Evolutionary conservation across 192 early-diverging fungal genomes (phyloP).

Genomic region (Thamnidium elegans): DNA sequence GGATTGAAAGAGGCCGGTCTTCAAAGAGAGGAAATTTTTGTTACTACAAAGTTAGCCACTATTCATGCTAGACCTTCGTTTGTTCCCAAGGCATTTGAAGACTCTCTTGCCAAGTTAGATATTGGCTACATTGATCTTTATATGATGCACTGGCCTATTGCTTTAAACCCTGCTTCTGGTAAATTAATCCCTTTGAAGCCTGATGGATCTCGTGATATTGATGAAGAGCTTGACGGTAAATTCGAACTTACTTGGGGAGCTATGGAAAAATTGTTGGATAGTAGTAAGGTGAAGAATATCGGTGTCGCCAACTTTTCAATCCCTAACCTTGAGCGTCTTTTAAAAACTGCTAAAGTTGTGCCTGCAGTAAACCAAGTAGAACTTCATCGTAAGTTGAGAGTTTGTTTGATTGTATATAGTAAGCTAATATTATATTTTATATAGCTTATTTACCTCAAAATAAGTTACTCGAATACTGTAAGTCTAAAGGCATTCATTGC

Average conservation of each 20-base stretch:
- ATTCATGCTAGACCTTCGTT: conserved; percentile 52
- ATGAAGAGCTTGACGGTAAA: conserved; percentile 43
- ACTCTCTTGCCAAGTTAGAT: conserved; percentile 67
- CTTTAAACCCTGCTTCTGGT: conserved; percentile 31
- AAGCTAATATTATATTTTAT: conserved; percentile 5
- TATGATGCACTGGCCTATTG: conserved; percentile 45
- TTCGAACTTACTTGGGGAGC: conserved; percentile 76
- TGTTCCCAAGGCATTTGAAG: conserved; percentile 58
- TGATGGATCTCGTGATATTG: conserved; percentile 35
- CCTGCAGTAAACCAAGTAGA: conserved; percentile 79
- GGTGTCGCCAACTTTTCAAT: conserved; percentile 85
- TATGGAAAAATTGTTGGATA: conserved; percentile 74
- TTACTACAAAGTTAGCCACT: conserved; percentile 69
- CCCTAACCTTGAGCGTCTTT: conserved; percentile 60
- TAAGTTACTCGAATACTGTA: conserved; percentile 73
- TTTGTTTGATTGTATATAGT: background rate
- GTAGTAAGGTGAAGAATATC: conserved; percentile 71
- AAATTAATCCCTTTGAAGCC: conserved; percentile 23
- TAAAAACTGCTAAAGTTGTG: conserved; percentile 59
- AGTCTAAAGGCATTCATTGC: conserved; percentile 64
- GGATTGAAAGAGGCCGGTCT: conserved; percentile 35
- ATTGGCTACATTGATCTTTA: conserved; percentile 83
- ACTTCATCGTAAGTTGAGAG: conserved; percentile 17
- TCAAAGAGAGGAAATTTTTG: conserved; percentile 70
- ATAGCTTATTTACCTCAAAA: conserved; percentile 40